phyloP scores from a whole-genome alignment of 345 rosid genomes.

The Abelmoschus esculentus region DNA sequence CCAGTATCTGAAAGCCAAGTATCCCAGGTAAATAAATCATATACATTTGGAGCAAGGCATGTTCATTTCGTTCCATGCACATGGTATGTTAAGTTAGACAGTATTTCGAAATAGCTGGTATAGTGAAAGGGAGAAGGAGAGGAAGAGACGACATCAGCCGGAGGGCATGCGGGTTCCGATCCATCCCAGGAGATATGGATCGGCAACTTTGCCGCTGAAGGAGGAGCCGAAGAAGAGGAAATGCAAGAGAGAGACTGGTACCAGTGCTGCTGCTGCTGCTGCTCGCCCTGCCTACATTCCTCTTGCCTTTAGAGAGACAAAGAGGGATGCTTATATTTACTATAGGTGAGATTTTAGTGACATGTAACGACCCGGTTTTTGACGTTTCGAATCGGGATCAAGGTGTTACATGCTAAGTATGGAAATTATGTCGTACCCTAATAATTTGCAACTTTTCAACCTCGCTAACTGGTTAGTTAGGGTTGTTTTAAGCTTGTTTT shows the following conservation, averaged over 20 bases:
- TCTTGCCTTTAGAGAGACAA: slow-evolving; percentile 5
- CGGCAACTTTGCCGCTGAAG: neutral
- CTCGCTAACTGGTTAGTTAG: neutral
- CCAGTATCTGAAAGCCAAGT: neutral
- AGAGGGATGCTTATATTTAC: slow-evolving; percentile 8
- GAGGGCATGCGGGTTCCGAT: neutral
- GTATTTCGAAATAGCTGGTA: neutral
- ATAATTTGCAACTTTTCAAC: neutral
- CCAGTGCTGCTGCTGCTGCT: neutral
- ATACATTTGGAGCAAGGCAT: no score
- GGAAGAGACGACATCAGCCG: neutral
- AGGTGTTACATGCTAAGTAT: neutral
- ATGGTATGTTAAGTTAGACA: neutral
- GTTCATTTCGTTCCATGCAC: no score
- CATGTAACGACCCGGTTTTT: no score
- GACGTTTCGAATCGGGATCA: no score
- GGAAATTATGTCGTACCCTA: neutral
- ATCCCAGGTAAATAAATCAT: neutral
- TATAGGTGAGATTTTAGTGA: neutral
- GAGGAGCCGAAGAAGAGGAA: neutral
- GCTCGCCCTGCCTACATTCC: neutral
- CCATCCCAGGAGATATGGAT: neutral
- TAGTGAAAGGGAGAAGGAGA: neutral
- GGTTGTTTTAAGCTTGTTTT: neutral
- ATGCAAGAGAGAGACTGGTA: neutral